Evolutionary conservation across 1,284 basidiomycete genomes (phyloP).

Genomic region (Ceratobasidium sp.): DNA sequence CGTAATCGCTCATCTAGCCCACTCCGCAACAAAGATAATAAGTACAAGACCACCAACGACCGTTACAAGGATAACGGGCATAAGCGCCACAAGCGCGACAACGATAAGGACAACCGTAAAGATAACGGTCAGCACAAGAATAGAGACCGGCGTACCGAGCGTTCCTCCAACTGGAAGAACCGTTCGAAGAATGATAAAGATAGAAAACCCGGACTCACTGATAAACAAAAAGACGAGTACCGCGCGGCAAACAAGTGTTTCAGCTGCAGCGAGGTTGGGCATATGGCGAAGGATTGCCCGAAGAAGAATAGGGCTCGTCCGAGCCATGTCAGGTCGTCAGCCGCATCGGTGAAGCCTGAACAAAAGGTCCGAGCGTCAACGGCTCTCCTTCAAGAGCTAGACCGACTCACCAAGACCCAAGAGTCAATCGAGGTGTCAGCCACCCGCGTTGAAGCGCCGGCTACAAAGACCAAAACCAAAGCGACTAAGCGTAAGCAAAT

Average conservation of each 20-base stretch:
- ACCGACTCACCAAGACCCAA: not conserved
- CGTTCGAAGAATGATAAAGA: not conserved
- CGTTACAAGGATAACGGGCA: not conserved
- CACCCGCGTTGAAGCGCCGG: not conserved
- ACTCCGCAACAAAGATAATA: not conserved
- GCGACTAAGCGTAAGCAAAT: not conserved
- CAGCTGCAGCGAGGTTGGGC: slow-evolving; percentile 29
- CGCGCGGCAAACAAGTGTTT: slow-evolving; percentile 44
- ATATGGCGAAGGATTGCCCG: slow-evolving; percentile 43
- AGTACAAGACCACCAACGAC: not conserved
- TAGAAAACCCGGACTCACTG: not conserved
- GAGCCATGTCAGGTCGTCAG: not conserved
- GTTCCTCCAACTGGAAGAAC: not conserved
- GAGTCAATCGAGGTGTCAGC: not conserved
- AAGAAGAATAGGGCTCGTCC: not conserved
- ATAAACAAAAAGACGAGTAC: slow-evolving; percentile 14
- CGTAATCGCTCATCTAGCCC: not conserved
- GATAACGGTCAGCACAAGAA: not conserved
- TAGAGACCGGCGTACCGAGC: not conserved
- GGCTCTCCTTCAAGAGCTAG: not conserved
- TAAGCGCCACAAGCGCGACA: not conserved
- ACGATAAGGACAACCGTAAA: not conserved
- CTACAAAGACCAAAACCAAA: not conserved
- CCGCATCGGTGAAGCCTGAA: not conserved
- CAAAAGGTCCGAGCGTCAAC: not conserved